Evolutionary conservation across 2,329 filamentous ascomycete genomes (phyloP), one percentile per base, ranked within the genome.

Genomic region (Hymenoscyphus occultus): DNA sequence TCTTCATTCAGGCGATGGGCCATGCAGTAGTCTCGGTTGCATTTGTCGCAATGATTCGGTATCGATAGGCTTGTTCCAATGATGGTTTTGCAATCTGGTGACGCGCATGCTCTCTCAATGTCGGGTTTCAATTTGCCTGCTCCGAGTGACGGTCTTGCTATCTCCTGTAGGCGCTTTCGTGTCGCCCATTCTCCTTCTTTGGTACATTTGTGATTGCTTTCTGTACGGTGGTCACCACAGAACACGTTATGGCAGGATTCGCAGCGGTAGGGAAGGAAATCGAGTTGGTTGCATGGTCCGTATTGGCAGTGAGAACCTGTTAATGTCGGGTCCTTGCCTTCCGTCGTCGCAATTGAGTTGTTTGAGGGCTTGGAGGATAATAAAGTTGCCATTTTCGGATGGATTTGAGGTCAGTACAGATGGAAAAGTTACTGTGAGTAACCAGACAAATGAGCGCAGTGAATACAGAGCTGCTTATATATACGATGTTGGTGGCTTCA

Each of bases 191-290:
- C 86, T 67, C 87, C 87, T 1, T 79, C 80, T 60, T 85, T 81
- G 61, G 79, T 72, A 77, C 87, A 90, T 74, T 87, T 85, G 80
- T 99, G 96, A 0, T 91, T 81, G 22, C 86, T 85, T 80, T 98
- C 94, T 73, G 87, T 90, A 63, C 94, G 91, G 82, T 99, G 95
- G 76, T 98, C 94, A 70, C 96, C 90, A 77, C 96, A 99, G 81
- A 88, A 99, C 16, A 90, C 94, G 65, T 86, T 85, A 69, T 77
- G 85, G 80, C 95, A 99, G 71, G 91, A 95, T 76, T 96, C 91
- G 80, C 95, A 99, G 75, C 88, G 85, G 78, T 98, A 98, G 3
- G 95, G 95, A 4, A 99, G 86, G 78, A 99, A 98, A 79, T 98
- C 95, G 67, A 98, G 90, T 76, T 95, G 91, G 76, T 93, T 90